Percentiles rank a stretch among this genome's conserved stretches.
Evolutionary conservation across 108 stramenopile species (phyloP).

Genomic region (Cyclostephanos tholiformis): DNA sequence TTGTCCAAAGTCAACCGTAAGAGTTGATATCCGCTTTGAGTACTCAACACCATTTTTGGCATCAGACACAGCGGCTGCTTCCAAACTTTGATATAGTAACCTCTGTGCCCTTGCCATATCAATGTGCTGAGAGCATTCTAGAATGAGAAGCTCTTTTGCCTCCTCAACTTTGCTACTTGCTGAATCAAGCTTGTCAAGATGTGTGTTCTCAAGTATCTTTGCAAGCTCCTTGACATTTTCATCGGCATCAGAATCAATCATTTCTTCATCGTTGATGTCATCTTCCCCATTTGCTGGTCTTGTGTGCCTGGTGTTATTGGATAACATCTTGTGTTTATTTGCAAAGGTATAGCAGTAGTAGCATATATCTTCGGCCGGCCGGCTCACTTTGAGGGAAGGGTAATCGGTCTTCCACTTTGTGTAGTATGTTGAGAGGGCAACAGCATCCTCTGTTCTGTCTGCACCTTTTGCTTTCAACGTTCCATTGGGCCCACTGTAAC

Average conservation of each 20-base stretch:
- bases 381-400: background rate
- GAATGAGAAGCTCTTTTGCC: conserved; percentile 3
- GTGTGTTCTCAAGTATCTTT: too few relatives aligned
- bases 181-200: too few relatives aligned
- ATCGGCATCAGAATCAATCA: background rate
- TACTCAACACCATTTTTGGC: background rate
- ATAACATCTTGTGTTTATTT: too few relatives aligned
- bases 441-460: background rate
- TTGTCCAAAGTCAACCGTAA: conserved; percentile 16
- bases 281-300: too few relatives aligned
- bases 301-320: too few relatives aligned
- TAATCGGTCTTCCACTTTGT: conserved; percentile 1
- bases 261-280: too few relatives aligned
- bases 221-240: background rate
- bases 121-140: conserved; percentile 3
- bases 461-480: background rate
- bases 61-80: conserved; percentile 7
- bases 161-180: background rate
- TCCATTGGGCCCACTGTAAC: background rate
- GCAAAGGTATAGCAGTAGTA: too few relatives aligned
- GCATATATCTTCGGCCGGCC: too few relatives aligned
- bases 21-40: background rate
- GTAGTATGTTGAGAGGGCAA: background rate
- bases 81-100: background rate
- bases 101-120: conserved; percentile 1